Conservation (phyloP, 441 rosid species). For the Bocquillonia castaneifolia region DNA sequence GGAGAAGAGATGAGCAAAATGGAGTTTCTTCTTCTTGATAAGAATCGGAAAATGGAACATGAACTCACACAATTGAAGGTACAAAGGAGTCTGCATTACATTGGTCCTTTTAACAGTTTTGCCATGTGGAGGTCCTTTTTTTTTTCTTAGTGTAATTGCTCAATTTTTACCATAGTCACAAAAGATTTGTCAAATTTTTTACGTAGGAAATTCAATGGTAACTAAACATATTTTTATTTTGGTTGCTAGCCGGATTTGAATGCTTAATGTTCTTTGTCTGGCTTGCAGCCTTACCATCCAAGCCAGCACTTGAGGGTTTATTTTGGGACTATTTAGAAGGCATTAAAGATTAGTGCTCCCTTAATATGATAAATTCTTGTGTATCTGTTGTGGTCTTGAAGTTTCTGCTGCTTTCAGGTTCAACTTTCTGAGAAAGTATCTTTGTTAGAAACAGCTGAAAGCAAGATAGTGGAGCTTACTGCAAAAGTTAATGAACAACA, state of each 20-base stretch:
- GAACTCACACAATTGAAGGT: conserved; percentile 93
- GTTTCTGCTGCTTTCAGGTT: conserved; percentile 45
- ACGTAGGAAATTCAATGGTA: background rate
- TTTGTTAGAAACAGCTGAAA: conserved; percentile 74
- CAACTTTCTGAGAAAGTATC: conserved; percentile 80
- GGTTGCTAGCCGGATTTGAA: background rate
- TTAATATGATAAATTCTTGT: conserved; percentile 10
- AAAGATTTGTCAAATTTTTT: background rate
- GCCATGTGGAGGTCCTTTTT: background rate
- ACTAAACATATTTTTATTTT: background rate
- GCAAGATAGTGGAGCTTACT: conserved; percentile 66
- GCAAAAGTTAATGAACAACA: conserved; percentile 75
- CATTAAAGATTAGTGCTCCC: conserved; percentile 1
- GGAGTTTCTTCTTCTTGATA: conserved; percentile 99
- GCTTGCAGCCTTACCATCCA: background rate
- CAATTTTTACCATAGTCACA: background rate
- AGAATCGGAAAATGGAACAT: conserved; percentile 97
- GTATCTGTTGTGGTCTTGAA: conserved; percentile 7
- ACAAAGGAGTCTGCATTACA: conserved; percentile 19
- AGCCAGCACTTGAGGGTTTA: background rate
- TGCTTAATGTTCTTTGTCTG: background rate
- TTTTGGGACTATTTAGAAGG: conserved; percentile 10
- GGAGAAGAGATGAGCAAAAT: conserved; percentile 98
- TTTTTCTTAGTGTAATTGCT: too few relatives aligned
- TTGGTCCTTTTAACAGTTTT: background rate